Conservation (phyloP, 208 protist genomes). For the Leishmania major region DNA sequence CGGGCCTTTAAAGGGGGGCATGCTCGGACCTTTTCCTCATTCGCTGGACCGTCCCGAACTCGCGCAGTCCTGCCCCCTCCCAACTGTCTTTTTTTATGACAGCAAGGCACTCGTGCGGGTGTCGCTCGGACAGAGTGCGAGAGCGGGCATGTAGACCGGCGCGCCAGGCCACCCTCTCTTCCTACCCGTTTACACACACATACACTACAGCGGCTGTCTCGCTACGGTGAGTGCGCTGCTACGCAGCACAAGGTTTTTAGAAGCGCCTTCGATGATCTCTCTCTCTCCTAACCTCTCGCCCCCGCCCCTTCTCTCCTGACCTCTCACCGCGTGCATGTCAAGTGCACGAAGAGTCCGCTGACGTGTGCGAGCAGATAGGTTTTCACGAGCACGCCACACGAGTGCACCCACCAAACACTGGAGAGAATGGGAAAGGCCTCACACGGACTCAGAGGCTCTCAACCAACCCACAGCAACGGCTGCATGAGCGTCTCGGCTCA, state of each 20-base stretch:
- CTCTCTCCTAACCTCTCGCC: too few relatives aligned
- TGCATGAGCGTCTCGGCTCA: neutral
- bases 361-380: neutral
- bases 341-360: neutral
- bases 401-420: neutral
- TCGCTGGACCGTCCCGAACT: neutral
- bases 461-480: neutral
- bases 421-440: neutral
- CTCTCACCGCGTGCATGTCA: neutral
- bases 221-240: neutral
- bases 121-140: neutral
- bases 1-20: neutral
- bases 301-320: slow-evolving; percentile 4
- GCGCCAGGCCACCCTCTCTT: neutral
- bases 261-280: neutral
- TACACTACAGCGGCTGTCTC: neutral
- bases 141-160: neutral
- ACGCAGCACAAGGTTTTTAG: neutral
- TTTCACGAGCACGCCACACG: neutral
- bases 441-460: neutral
- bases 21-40: neutral
- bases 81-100: neutral
- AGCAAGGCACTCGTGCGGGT: neutral
- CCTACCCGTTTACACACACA: neutral
- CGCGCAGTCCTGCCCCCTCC: neutral